These are phyloP conservation scores for Platanthera guangdongensis DNA, from an alignment of 106 monocot species.

Conservation along the genomic window DNA sequence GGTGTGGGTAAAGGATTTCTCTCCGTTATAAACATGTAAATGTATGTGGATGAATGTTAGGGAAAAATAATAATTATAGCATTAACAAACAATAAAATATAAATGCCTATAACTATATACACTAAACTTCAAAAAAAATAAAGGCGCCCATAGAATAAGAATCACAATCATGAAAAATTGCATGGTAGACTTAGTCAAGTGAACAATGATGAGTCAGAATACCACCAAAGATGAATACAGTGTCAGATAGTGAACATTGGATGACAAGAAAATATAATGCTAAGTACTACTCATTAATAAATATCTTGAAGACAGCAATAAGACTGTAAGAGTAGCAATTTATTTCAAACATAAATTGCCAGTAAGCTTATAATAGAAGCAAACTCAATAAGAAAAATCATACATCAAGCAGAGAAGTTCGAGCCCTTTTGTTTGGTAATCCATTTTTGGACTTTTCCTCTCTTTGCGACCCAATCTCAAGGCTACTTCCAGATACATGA, in stretches of 20 bases:
- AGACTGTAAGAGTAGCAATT: not conserved
- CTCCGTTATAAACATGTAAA: not conserved
- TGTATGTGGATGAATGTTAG: not conserved
- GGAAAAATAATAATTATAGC: not conserved
- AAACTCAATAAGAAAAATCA: slow-evolving; percentile 8
- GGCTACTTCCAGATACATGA: slow-evolving; percentile 19
- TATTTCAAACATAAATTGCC: not conserved
- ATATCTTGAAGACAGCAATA: not conserved
- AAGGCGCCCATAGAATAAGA: not conserved
- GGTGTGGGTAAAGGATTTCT: not conserved
- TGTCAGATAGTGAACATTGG: not conserved
- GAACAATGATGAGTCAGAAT: not conserved
- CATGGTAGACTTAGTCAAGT: not conserved
- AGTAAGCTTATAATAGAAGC: not conserved
- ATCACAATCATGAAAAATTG: not conserved
- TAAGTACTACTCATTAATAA: not conserved
- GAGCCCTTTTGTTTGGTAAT: slow-evolving; percentile 41
- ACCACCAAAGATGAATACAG: not conserved
- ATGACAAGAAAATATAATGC: not conserved
- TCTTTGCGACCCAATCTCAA: slow-evolving; percentile 34
- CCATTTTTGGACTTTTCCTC: slow-evolving; percentile 42
- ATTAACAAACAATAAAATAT: not conserved
- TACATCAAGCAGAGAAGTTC: slow-evolving; percentile 37
- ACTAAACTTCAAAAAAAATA: not conserved
- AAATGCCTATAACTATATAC: not conserved